Evolutionary conservation across 306 rosid genomes (phyloP).

Genomic region (Fagus crenata): DNA sequence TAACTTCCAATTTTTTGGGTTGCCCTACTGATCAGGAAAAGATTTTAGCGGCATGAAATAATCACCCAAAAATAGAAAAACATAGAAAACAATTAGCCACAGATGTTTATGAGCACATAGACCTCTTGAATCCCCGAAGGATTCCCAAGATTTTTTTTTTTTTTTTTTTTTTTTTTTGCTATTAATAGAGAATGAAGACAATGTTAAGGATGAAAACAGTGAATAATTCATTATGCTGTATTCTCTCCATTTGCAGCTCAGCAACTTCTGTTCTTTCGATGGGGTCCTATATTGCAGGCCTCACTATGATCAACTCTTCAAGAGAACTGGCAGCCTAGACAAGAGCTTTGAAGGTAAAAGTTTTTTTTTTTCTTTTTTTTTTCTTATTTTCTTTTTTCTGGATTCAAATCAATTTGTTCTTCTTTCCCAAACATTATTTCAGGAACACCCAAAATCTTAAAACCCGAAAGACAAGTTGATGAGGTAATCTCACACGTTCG

Average conservation of each 20-base stretch:
- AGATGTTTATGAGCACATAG: no score
- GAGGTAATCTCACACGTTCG: conserved; percentile 39
- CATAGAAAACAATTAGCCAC: no score
- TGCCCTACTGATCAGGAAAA: no score
- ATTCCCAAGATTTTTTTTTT: no score
- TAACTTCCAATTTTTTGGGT: no score
- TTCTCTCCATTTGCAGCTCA: conserved; percentile 50
- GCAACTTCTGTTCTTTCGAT: conserved; percentile 76
- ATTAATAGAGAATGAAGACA: no score
- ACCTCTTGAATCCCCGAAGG: no score
- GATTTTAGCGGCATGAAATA: no score
- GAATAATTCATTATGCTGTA: neutral
- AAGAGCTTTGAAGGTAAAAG: conserved; percentile 74
- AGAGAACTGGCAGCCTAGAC: conserved; percentile 82
- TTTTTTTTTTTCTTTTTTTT: neutral
- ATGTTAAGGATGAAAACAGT: no score
- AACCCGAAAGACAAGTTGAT: conserved; percentile 43
- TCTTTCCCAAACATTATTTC: conserved; percentile 22
- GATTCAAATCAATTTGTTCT: neutral
- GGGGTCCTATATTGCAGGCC: conserved; percentile 93
- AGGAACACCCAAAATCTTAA: conserved; percentile 70
- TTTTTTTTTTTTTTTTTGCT: no score
- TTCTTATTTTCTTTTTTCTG: neutral
- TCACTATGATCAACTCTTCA: conserved; percentile 85
- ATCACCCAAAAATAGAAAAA: no score